Percentiles rank a stretch among this genome's conserved stretches.
phyloP scores from a whole-genome alignment of 805 yeast species.

The Myxozyma neotropica region DNA sequence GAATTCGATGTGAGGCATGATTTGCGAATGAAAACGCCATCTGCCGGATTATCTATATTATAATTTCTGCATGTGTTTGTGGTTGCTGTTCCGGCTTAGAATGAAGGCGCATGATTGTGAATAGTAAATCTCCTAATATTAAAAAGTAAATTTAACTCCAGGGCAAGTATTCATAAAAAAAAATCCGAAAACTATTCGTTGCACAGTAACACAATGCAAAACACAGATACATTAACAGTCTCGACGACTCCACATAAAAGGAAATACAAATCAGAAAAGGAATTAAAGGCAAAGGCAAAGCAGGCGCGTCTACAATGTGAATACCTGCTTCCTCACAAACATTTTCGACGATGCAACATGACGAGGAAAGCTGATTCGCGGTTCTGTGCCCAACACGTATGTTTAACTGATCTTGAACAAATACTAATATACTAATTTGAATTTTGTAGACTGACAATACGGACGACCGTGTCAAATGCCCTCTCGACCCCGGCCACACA shows the following conservation, averaged over 20 bases:
- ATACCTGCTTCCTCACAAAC: conserved; percentile 50
- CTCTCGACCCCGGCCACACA: conserved; percentile 25
- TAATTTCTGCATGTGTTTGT: no score
- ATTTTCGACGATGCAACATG: conserved; percentile 62
- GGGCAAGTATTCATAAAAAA: neutral
- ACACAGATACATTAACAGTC: neutral
- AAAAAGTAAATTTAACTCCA: neutral
- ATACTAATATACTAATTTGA: no score
- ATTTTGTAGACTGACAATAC: neutral
- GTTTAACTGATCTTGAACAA: no score
- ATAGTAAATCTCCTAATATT: neutral
- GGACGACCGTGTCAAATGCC: conserved; percentile 20
- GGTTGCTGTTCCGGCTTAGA: no score
- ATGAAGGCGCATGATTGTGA: no score
- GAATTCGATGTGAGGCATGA: conserved; percentile 8
- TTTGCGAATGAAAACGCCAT: neutral
- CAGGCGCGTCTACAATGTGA: conserved; percentile 43
- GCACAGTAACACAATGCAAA: neutral
- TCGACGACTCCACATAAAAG: neutral
- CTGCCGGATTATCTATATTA: neutral
- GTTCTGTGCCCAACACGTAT: conserved; percentile 66
- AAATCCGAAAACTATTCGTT: neutral
- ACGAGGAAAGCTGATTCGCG: conserved; percentile 53
- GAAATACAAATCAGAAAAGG: neutral
- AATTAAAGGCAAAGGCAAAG: neutral